These are phyloP conservation scores for Nigrospora osmanthi DNA, from an alignment of 2,329 filamentous ascomycete species.

Conservation along the genomic window DNA sequence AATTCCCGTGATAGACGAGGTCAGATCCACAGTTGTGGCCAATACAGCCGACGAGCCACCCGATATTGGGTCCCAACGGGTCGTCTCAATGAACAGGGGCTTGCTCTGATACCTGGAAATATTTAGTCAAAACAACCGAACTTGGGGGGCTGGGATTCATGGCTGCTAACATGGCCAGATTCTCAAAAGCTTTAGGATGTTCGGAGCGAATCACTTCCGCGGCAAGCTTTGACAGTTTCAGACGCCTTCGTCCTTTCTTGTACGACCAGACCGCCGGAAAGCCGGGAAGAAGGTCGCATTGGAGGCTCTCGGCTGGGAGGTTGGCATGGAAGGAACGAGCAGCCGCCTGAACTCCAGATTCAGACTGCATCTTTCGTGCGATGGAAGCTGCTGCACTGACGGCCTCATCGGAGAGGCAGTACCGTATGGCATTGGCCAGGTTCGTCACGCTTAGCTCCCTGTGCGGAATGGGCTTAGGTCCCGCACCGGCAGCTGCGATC, in stretches of 20 bases:
- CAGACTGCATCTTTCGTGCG: conserved; percentile 22
- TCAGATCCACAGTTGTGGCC: neutral
- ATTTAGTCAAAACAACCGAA: conserved; percentile 30
- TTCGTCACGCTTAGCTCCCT: conserved; percentile 22
- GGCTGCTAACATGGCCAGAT: no score
- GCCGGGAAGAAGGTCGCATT: conserved; percentile 28
- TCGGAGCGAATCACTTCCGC: no score
- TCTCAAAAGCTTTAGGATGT: conserved; percentile 40
- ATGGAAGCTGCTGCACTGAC: conserved; percentile 21
- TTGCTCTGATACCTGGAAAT: conserved; percentile 35
- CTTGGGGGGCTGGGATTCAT: conserved; percentile 33
- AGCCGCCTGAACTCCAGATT: conserved; percentile 27
- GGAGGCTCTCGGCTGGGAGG: conserved; percentile 21
- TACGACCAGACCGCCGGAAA: conserved; percentile 29
- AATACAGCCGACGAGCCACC: conserved; percentile 11
- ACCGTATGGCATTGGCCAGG: conserved; percentile 24
- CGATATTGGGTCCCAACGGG: conserved; percentile 25
- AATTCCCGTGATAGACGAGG: neutral
- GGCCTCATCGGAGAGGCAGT: conserved; percentile 22
- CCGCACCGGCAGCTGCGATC: conserved; percentile 29
- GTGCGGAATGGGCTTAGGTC: conserved; percentile 25
- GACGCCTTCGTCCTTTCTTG: conserved; percentile 18
- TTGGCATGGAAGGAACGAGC: conserved; percentile 28
- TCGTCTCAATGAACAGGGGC: conserved; percentile 21
- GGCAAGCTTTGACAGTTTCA: conserved; percentile 42